Percentiles rank a stretch among this genome's conserved stretches.
Evolutionary conservation across 352 stramenopile species (phyloP).

Genomic region (Phytophthora aleatoria): DNA sequence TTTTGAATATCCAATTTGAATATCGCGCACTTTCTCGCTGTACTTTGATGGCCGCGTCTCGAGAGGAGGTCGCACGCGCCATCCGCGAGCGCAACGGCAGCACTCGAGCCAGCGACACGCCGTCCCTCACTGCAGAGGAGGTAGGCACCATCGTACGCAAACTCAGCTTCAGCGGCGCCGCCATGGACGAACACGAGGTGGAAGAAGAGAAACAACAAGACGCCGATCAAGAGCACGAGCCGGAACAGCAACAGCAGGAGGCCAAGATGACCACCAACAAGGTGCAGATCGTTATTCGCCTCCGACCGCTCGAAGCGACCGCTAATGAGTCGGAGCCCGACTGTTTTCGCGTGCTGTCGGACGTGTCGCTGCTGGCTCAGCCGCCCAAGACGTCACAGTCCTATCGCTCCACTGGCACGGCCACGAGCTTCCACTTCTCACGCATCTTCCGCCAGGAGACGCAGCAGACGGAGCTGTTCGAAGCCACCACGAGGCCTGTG

Average conservation of each 20-base stretch:
- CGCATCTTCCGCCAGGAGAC: constrained; percentile 83
- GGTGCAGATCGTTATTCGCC: constrained; percentile 72
- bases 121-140: constrained; percentile 20
- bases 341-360: constrained; percentile 74
- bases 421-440: constrained; percentile 82
- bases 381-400: constrained; percentile 77
- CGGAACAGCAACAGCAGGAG: constrained; percentile 20
- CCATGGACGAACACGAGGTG: constrained; percentile 36
- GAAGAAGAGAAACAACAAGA: constrained; percentile 9
- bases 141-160: constrained; percentile 44
- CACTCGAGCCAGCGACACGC: constrained; percentile 15
- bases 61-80: constrained; percentile 26
- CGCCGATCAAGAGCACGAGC: background rate
- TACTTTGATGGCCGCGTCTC: constrained; percentile 11
- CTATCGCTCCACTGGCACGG: constrained; percentile 75
- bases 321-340: constrained; percentile 27
- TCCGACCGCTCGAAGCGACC: constrained; percentile 47
- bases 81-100: constrained; percentile 30
- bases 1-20: constrained; percentile 13
- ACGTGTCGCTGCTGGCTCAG: constrained; percentile 64
- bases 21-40: constrained; percentile 16
- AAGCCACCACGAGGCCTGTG: constrained; percentile 88
- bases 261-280: constrained; percentile 18
- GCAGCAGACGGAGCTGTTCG: constrained; percentile 92
- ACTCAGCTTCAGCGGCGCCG: constrained; percentile 65